phyloP scores from a whole-genome alignment of 192 early-diverging fungal species.

The Cladochytrium replicatum region DNA sequence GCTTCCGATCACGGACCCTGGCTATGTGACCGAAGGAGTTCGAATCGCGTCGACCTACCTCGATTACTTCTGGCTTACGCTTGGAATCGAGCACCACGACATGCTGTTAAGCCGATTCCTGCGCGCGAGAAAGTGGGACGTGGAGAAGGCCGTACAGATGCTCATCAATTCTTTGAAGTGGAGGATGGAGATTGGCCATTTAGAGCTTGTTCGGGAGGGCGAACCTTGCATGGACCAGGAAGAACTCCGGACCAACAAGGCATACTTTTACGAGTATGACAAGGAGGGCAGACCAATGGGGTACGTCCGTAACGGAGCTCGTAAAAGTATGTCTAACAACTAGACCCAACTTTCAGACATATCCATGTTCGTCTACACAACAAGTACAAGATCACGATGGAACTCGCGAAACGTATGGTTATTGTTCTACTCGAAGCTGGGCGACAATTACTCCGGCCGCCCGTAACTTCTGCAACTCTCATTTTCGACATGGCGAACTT shows the following conservation, averaged over 20 bases:
- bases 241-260: conserved; percentile 41
- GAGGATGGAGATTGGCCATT: conserved; percentile 53
- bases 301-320: no score
- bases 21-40: no score
- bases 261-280: conserved; percentile 41
- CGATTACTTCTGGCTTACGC: no score
- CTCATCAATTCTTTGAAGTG: conserved; percentile 59
- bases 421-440: conserved; percentile 44
- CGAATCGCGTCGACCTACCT: no score
- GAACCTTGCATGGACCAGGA: conserved; percentile 41
- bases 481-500: conserved; percentile 75
- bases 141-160: conserved; percentile 65
- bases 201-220: conserved; percentile 39
- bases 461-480: conserved; percentile 54
- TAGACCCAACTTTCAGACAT: conserved; percentile 8
- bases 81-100: no score
- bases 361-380: conserved; percentile 44
- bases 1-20: no score
- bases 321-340: conserved; percentile 9
- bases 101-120: conserved; percentile 67
- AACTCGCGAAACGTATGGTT: conserved; percentile 12
- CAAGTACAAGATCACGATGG: conserved; percentile 21
- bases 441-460: conserved; percentile 40
- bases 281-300: conserved; percentile 46
- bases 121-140: conserved; percentile 83